Evolutionary conservation across 225 moss, liverwort and hornwort species (phyloP).

Genomic region (Takakia lepidozioides): DNA sequence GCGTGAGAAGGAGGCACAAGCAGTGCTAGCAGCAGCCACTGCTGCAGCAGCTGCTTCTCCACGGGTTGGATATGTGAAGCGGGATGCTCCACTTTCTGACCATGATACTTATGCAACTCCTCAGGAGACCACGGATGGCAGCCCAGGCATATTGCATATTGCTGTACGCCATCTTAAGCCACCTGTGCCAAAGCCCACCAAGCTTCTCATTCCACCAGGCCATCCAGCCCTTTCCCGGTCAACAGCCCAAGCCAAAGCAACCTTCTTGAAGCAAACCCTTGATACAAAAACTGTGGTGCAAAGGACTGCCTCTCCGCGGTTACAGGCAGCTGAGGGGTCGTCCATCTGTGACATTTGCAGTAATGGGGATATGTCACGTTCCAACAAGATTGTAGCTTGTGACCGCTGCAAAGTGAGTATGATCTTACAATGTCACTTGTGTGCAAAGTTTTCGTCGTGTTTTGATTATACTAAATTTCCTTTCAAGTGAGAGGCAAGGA

Average conservation of each 20-base stretch:
- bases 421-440: too few relatives aligned
- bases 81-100: slow-evolving; percentile 40
- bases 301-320: slow-evolving; percentile 25
- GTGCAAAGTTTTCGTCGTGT: too few relatives aligned
- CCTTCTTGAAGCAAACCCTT: slow-evolving; percentile 9
- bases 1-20: slow-evolving; percentile 65
- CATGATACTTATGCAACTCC: slow-evolving; percentile 27
- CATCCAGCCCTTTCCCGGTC: slow-evolving; percentile 31
- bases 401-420: slow-evolving; percentile 57
- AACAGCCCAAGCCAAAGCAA: slow-evolving; percentile 38
- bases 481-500: too few relatives aligned
- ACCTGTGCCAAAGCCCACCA: slow-evolving; percentile 39
- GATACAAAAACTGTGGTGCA: slow-evolving; percentile 21
- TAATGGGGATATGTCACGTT: slow-evolving; percentile 42
- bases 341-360: slow-evolving; percentile 53
- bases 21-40: slow-evolving; percentile 61
- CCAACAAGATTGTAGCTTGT: slow-evolving; percentile 49
- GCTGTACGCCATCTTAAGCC: slow-evolving; percentile 46
- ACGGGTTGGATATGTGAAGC: slow-evolving; percentile 56
- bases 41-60: slow-evolving; percentile 68
- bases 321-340: slow-evolving; percentile 23
- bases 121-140: slow-evolving; percentile 25
- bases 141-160: slow-evolving; percentile 25
- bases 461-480: too few relatives aligned
- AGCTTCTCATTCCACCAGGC: slow-evolving; percentile 23